A percentile compares a stretch with the other conserved stretches of the same genome.
These are phyloP conservation scores for Auricularia cornea DNA, from an alignment of 768 basidiomycete genomes.

Conservation along the genomic window DNA sequence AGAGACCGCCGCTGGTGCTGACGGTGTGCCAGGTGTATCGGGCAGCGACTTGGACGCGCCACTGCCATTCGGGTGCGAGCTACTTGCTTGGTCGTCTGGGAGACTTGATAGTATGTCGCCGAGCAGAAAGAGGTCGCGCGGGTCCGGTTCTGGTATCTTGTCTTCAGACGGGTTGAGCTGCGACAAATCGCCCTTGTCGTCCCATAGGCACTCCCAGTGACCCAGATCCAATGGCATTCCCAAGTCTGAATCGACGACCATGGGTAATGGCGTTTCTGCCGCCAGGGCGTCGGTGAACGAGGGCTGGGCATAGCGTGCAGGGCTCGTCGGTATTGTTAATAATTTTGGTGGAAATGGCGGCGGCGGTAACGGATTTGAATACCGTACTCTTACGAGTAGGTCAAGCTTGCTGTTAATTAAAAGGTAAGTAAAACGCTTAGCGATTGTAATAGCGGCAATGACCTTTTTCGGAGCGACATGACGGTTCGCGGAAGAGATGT, in stretches of 20 bases:
- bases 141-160: constrained; percentile 55
- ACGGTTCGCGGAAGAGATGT: too few relatives aligned
- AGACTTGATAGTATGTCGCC: constrained; percentile 33
- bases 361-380: constrained; percentile 86
- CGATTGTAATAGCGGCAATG: not conserved
- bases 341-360: constrained; percentile 97
- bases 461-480: not conserved
- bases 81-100: not conserved
- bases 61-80: not conserved
- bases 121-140: constrained; percentile 68
- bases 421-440: not conserved
- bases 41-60: not conserved
- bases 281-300: constrained; percentile 78
- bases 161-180: constrained; percentile 58
- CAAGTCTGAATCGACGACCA: constrained; percentile 94
- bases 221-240: constrained; percentile 94
- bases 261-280: constrained; percentile 75
- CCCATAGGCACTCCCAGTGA: constrained; percentile 75
- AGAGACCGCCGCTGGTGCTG: constrained; percentile 28
- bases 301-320: constrained; percentile 77
- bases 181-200: constrained; percentile 63
- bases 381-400: constrained; percentile 86
- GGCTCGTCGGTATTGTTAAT: constrained; percentile 83
- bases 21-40: constrained; percentile 14
- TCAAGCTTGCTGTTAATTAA: constrained; percentile 61